Evolutionary conservation across 2,329 filamentous ascomycete species (phyloP).

Genomic region (Aureobasidium leucospermi): DNA sequence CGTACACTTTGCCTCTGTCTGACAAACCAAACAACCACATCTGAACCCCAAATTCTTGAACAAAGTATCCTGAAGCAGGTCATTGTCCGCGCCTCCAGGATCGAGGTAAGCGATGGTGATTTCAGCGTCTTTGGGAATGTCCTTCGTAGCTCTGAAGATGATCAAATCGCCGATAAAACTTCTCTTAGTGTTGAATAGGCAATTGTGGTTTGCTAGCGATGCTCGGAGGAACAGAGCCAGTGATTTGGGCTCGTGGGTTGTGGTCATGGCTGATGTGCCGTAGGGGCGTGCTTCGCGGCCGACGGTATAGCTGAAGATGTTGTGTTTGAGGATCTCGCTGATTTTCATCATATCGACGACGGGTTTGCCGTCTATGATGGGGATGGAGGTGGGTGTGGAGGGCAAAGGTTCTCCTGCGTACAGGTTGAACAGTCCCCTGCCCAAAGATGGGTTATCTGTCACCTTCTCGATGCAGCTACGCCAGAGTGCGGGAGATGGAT

Average conservation of each 20-base stretch:
- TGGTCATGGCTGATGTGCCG: slow-evolving; percentile 10
- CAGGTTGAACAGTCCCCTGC: slow-evolving; percentile 16
- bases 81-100: background rate
- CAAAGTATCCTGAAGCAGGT: background rate
- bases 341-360: background rate
- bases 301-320: background rate
- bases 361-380: background rate
- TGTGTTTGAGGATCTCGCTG: background rate
- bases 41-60: background rate
- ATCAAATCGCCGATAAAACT: slow-evolving; percentile 36
- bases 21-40: background rate
- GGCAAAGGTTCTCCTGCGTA: slow-evolving; percentile 11
- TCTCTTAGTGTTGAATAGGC: slow-evolving; percentile 30
- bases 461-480: slow-evolving; percentile 18
- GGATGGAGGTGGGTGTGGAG: background rate
- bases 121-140: slow-evolving; percentile 26
- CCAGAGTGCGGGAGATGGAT: slow-evolving; percentile 10
- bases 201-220: slow-evolving; percentile 40
- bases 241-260: background rate
- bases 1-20: background rate
- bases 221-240: slow-evolving; percentile 28
- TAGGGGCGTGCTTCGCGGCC: background rate
- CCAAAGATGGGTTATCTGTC: slow-evolving; percentile 15
- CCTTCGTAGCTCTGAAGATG: slow-evolving; percentile 34
- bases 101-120: slow-evolving; percentile 7